Evolutionary conservation across 2,329 filamentous ascomycete genomes (phyloP).

Genomic region (Thelonectria blattea): DNA sequence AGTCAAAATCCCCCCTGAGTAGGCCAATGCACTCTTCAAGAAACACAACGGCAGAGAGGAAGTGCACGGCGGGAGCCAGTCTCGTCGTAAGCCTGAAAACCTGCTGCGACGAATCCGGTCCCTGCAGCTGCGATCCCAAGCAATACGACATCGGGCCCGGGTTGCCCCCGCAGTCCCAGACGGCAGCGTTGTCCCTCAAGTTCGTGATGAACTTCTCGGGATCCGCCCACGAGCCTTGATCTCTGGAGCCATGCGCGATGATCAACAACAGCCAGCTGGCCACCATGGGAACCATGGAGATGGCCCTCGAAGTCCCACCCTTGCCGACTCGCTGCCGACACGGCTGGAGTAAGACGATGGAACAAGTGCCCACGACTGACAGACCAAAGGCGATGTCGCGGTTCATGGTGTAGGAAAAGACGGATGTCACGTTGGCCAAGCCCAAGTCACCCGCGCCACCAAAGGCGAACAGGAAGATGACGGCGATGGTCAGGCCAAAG

Average conservation of each 20-base stretch:
- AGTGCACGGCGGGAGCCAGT: not conserved
- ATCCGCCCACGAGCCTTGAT: not conserved
- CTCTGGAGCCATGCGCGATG: not conserved
- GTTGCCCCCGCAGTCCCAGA: not conserved
- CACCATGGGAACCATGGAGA: slow-evolving; percentile 1
- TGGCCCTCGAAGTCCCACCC: not conserved
- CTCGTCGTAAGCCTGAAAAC: not conserved
- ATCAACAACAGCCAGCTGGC: not conserved
- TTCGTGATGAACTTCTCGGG: not conserved
- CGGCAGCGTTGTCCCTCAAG: accelerated
- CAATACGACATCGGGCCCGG: slow-evolving; percentile 10
- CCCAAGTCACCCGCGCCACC: not conserved
- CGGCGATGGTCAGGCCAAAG: not conserved
- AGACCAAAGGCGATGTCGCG: not conserved
- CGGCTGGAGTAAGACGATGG: not conserved
- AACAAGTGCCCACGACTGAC: not conserved
- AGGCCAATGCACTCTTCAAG: not conserved
- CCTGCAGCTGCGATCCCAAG: not conserved
- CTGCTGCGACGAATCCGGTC: not conserved
- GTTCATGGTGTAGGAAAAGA: slow-evolving; percentile 7
- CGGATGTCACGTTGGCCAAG: not conserved
- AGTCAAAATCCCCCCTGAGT: not conserved
- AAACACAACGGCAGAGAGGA: not conserved
- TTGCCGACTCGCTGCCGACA: not conserved
- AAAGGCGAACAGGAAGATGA: not conserved